phyloP scores from a whole-genome alignment of 306 rosid genomes.

The Rosa multiflora region DNA sequence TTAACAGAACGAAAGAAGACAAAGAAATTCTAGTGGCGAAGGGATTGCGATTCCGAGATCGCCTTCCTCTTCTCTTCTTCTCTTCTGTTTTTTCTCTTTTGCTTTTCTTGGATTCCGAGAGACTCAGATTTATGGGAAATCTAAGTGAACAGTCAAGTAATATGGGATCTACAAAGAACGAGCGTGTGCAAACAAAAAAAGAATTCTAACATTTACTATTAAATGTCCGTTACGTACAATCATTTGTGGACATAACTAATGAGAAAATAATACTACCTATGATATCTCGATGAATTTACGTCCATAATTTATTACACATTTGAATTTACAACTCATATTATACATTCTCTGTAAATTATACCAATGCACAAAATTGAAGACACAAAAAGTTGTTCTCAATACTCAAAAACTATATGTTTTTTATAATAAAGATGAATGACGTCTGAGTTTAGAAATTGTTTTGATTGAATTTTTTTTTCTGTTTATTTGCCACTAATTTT shows the following conservation, averaged over 20 bases:
- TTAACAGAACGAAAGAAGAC: background rate
- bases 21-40: background rate
- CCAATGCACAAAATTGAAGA: no score
- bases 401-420: no score
- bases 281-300: no score
- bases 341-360: no score
- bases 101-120: slow-evolving; percentile 24
- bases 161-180: slow-evolving; percentile 4
- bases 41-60: slow-evolving; percentile 11
- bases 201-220: background rate
- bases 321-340: no score
- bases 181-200: background rate
- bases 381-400: no score
- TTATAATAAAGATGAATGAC: no score
- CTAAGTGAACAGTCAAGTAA: background rate
- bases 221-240: slow-evolving; percentile 8
- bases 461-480: no score
- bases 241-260: background rate
- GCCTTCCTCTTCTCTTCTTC: background rate
- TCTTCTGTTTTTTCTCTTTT: background rate
- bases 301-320: no score
- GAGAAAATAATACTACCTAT: background rate
- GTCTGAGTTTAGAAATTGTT: no score
- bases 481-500: no score
- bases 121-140: slow-evolving; percentile 28